Evolutionary conservation across 23 red algal species (phyloP).

Genomic region (Agarophyton chilense): DNA sequence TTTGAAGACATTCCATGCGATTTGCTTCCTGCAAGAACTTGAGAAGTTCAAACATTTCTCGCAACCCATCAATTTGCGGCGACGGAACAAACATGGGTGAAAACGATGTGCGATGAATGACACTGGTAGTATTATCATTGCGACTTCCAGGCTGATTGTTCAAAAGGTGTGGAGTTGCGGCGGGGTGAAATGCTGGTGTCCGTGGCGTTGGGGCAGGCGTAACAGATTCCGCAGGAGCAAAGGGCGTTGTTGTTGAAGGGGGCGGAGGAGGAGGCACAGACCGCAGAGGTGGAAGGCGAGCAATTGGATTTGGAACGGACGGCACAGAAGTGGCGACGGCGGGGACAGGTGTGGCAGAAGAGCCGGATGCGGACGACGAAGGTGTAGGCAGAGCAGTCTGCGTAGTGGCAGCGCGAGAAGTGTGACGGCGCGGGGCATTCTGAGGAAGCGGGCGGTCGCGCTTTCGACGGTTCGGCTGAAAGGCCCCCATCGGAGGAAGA

Average conservation of each 20-base stretch:
- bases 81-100: not conserved
- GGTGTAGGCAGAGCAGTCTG: not conserved
- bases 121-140: not conserved
- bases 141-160: not conserved
- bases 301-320: not conserved
- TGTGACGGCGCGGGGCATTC: not conserved
- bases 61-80: not conserved
- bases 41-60: not conserved
- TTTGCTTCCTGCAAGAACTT: not conserved
- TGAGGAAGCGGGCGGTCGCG: slow-evolving; percentile 2
- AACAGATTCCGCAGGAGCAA: not conserved
- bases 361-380: slow-evolving; percentile 2
- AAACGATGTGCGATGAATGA: not conserved
- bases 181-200: not conserved
- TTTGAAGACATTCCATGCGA: not conserved
- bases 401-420: not conserved
- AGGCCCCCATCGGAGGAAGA: not conserved
- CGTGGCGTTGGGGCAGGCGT: not conserved
- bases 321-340: not conserved
- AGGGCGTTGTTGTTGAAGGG: not conserved
- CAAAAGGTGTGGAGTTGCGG: not conserved
- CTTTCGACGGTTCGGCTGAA: slow-evolving; percentile 16
- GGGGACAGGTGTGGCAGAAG: not conserved
- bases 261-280: not conserved
- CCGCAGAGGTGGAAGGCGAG: not conserved